These are phyloP conservation scores for Starmerella geochares DNA, from an alignment of 805 yeast genomes.

Conservation along the genomic window DNA sequence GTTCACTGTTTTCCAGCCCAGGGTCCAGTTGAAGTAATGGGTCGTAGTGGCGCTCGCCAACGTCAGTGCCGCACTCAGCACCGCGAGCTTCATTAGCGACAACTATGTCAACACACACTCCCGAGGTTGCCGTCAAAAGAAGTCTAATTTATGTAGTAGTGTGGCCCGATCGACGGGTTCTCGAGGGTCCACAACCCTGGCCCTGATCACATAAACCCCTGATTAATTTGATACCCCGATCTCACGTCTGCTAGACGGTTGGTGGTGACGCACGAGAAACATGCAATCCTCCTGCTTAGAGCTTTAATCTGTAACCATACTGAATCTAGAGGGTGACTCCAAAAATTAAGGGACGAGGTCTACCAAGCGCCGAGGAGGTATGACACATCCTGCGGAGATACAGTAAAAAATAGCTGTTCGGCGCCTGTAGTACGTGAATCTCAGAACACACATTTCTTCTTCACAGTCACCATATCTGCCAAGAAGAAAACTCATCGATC, in stretches of 20 bases:
- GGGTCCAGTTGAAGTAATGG: constrained; percentile 32
- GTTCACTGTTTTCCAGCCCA: constrained; percentile 32
- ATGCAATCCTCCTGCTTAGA: too few species aligned
- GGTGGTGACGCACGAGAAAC: too few species aligned
- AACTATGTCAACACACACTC: not conserved
- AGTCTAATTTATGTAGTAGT: not conserved
- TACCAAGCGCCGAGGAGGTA: too few species aligned
- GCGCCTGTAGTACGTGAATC: too few species aligned
- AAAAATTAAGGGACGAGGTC: too few species aligned
- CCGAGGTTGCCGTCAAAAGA: not conserved
- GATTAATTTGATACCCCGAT: constrained; percentile 3
- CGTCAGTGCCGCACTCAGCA: constrained; percentile 6
- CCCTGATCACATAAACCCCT: not conserved
- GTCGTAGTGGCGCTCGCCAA: constrained; percentile 18
- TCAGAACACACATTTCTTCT: too few species aligned
- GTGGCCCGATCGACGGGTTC: not conserved
- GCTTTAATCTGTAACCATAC: too few species aligned
- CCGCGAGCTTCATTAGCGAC: constrained; percentile 2
- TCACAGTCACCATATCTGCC: too few species aligned
- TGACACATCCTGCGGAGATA: too few species aligned
- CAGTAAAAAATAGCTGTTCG: too few species aligned
- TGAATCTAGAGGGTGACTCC: too few species aligned
- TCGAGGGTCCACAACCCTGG: not conserved
- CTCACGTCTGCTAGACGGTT: not conserved
- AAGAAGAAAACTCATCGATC: too few species aligned